Evolutionary conservation across 768 basidiomycete species (phyloP), one percentile per base, ranked within the genome.

Genomic region (Leucocoprinus sp.): DNA sequence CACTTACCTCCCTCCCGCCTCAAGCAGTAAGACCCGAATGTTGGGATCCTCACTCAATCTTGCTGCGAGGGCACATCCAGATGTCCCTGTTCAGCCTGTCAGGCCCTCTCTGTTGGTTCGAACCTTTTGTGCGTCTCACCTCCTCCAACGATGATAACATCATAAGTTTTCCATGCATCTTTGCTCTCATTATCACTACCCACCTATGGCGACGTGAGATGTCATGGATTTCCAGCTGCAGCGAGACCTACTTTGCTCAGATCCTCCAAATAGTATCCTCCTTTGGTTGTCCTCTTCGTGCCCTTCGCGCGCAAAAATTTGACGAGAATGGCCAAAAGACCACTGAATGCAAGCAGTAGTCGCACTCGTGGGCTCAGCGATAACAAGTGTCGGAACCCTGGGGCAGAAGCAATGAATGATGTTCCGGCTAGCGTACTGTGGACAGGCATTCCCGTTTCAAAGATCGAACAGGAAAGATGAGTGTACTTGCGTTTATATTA

Each of bases 11-110:
- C 63, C 57, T 3, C 80, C 80, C 4, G 78, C 69, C 57, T 82
- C 80, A 8, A 82, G 62, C 6, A 82, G 51, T 9, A 79, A 58
- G 0, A 82, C 76, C 2, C 67, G 67, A 8, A 78, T 59, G 2
- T 56, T 59, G 1, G 72, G 71, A 44, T 78, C 63, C 54, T 82
- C 80, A 11, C 71, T 72, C 3, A 82, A 61, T 6, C 80, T 68
- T 4, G 77, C 66, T 2, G 80, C 79, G 15, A 82, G 63, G 0
- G 69, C 76, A 49, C 78, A 81, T 7, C 80, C 80, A 2, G 76
- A 64, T 12, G 78, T 80, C 18, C 80, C 78, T 74, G 39, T 42
- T 19, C n/a, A 7, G 9, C 31, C 14, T 31, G 14, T 7, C 31
- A 5, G n/a, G 31, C 11, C 31, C 9, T 31, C 4, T n/a, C 4